Base-by-base conservation (phyloP, 257 asterid genomes). In the Salvia rosmarinus region DNA sequence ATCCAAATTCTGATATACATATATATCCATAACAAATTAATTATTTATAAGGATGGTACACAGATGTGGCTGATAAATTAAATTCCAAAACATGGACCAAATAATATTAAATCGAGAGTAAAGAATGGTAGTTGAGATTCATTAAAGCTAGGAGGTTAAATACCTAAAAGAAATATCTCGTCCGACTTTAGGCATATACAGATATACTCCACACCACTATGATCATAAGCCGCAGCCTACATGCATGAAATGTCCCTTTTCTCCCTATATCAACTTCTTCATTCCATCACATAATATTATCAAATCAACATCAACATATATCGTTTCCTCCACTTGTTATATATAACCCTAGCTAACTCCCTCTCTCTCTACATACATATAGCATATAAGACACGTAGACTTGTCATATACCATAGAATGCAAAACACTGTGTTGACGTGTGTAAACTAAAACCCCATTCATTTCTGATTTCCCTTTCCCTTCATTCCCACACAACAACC, bases 371-470 rank as follows among this genome's bases (percentile, higher is more conserved):
- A 0, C 2, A 19, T 11, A 42, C 12, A 12, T 44, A 12, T 8
- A 23, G n/a, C 6, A 62, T 19, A 61, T 5, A 76, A 61, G 83
- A 78, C 91, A 86, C 90, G 93, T 89, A 81, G 79, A 77, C 20
- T 75, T 82, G 85, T 79, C 86, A 23, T 78, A 19, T 73, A 77
- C 97, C 96, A 87, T 87, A 78, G 82, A 81, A 69, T 73, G 40
- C 6, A 62, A 13, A 20, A 30, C 75, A 21, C 77, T 62, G 40
- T 8, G 40, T 52, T 58, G 88, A 86, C 93, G 91, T 90, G 90
- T 74, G 90, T 74, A 86, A 75, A 56, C 85, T 10, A 70, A 68
- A 40, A 19, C 76, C 80, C 92, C 94, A 85, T 78, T 79, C 87
- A 72, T 78, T 81, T 25, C 30, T 3, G n/a, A 1, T 25, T 25